Evolutionary conservation across 192 early-diverging fungal genomes (phyloP).

Genomic region (Dispira parvispora): DNA sequence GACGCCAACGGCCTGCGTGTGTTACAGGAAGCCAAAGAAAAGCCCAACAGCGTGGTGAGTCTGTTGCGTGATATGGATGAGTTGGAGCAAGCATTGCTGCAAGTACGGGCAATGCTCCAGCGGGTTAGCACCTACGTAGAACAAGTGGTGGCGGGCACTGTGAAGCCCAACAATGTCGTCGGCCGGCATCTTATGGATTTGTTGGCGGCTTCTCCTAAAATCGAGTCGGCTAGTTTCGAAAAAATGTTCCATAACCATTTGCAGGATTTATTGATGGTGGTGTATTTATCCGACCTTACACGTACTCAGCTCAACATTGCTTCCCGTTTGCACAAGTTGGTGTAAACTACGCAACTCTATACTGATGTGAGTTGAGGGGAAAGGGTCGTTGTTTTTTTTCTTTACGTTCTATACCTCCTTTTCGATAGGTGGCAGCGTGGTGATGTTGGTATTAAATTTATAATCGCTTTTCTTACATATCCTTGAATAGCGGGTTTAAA

Average conservation of each 20-base stretch:
- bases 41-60: conserved; percentile 30
- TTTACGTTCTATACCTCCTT: too few relatives aligned
- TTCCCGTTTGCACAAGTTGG: conserved; percentile 67
- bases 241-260: conserved; percentile 88
- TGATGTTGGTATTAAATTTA: too few relatives aligned
- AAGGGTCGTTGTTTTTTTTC: too few relatives aligned
- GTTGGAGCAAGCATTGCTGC: conserved; percentile 56
- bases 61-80: conserved; percentile 83
- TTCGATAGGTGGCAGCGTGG: too few relatives aligned
- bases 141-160: conserved; percentile 25
- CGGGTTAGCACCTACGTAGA: conserved; percentile 68
- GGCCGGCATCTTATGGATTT: conserved; percentile 91
- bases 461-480: too few relatives aligned
- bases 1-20: conserved; percentile 52
- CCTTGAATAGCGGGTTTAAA: too few relatives aligned
- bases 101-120: conserved; percentile 73
- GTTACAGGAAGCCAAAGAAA: conserved; percentile 17
- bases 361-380: too few relatives aligned
- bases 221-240: conserved; percentile 72
- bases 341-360: conserved; percentile 18
- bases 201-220: conserved; percentile 71
- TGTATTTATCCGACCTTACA: conserved; percentile 89
- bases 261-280: conserved; percentile 91
- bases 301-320: conserved; percentile 89
- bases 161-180: conserved; percentile 51